Conservation (phyloP, 371 early-diverging fungal genomes). For the Saksenaea oblongispora region DNA sequence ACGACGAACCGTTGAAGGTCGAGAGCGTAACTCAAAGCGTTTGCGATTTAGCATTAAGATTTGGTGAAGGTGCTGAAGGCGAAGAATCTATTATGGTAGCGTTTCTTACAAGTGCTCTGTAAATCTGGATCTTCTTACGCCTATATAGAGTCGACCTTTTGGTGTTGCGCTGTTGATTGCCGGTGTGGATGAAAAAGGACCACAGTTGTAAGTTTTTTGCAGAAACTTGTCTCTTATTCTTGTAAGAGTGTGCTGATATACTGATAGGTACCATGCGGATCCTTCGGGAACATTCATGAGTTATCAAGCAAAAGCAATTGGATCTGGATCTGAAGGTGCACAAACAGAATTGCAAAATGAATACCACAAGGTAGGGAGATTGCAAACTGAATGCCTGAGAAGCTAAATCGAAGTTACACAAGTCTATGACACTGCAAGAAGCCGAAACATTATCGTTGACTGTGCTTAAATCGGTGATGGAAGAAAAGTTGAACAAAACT, state of each 20-base stretch:
- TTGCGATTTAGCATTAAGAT: slow-evolving; percentile 95
- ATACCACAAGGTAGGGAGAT: slow-evolving; percentile 72
- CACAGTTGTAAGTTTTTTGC: slow-evolving; percentile 82
- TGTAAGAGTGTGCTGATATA: neutral
- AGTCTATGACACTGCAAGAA: slow-evolving; percentile 85
- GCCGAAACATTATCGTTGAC: slow-evolving; percentile 90
- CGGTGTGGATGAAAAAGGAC: slow-evolving; percentile 96
- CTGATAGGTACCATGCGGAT: slow-evolving; percentile 77
- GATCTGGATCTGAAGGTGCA: slow-evolving; percentile 98
- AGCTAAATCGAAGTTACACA: neutral
- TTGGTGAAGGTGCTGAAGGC: slow-evolving; percentile 96
- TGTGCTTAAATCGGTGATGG: slow-evolving; percentile 99
- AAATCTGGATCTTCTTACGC: neutral
- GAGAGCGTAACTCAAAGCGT: slow-evolving; percentile 97
- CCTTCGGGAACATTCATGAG: slow-evolving; percentile 95
- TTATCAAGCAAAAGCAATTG: slow-evolving; percentile 97
- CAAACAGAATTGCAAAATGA: slow-evolving; percentile 97
- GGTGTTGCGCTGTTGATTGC: slow-evolving; percentile 98
- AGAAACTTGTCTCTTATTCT: neutral
- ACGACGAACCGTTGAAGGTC: slow-evolving; percentile 93
- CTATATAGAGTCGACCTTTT: slow-evolving; percentile 90
- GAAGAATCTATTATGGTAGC: slow-evolving; percentile 94
- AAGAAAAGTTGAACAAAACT: slow-evolving; percentile 95
- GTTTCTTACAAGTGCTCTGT: neutral
- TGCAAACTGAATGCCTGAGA: neutral